These are phyloP conservation scores for Marasmius fiardii DNA, from an alignment of 1,284 basidiomycete species.

Conservation along the genomic window DNA sequence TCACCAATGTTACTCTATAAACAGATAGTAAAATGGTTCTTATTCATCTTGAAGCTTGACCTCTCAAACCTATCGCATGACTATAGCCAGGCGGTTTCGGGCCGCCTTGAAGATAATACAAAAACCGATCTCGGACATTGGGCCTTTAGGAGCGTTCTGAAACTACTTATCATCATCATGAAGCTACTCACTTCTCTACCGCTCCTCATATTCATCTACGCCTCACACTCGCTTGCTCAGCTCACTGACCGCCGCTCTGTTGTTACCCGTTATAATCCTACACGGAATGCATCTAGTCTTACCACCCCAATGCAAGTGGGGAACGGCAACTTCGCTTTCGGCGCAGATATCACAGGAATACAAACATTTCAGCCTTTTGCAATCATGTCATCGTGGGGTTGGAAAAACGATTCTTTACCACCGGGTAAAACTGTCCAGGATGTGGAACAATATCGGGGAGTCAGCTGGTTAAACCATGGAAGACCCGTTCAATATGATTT, in stretches of 20 bases:
- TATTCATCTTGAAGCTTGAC: no score
- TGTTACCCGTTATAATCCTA: conserved; percentile 52
- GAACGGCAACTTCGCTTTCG: conserved; percentile 62
- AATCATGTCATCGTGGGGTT: conserved; percentile 58
- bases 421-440: conserved; percentile 38
- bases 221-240: background rate
- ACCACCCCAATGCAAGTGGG: conserved; percentile 58
- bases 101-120: no score
- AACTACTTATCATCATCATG: no score
- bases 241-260: conserved; percentile 38
- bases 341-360: conserved; percentile 47
- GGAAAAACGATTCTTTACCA: conserved; percentile 59
- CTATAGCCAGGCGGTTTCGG: no score
- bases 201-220: background rate
- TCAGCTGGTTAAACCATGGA: conserved; percentile 48
- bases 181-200: no score
- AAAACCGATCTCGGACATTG: no score
- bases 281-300: conserved; percentile 41
- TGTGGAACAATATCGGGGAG: conserved; percentile 45
- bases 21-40: no score
- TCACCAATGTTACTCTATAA: no score
- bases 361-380: conserved; percentile 39
- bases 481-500: conserved; percentile 51
- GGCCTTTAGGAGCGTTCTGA: no score
- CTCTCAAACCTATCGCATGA: no score